Percentiles rank a stretch among this genome's conserved stretches.
Conservation (phyloP, 305 asterid genomes). For the Fraxinus greggii region DNA sequence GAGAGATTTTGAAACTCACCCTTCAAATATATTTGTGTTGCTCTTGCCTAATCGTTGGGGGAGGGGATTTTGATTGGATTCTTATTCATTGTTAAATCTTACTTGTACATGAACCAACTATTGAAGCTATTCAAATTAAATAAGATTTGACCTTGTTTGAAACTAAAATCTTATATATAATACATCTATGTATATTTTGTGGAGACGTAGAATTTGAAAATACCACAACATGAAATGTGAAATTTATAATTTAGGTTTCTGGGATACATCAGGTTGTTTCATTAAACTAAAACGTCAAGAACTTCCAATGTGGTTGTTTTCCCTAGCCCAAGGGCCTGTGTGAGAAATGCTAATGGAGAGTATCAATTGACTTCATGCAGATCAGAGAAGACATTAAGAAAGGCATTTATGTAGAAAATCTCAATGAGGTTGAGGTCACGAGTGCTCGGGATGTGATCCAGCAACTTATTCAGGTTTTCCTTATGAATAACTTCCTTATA, state of each 20-base stretch:
- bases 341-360: constrained; percentile 18
- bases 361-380: constrained; percentile 41
- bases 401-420: constrained; percentile 92
- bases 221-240: not conserved
- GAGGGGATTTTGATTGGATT: constrained; percentile 5
- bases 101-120: not conserved
- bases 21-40: not conserved
- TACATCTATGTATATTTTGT: not conserved
- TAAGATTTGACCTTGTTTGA: constrained; percentile 1
- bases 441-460: constrained; percentile 94
- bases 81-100: not conserved
- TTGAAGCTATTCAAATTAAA: not conserved
- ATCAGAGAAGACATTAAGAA: constrained; percentile 87
- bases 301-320: constrained; percentile 7
- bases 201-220: constrained; percentile 1
- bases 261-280: constrained; percentile 10
- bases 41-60: not conserved
- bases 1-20: not conserved
- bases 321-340: not conserved
- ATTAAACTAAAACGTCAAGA: constrained; percentile 15
- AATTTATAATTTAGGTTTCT: not conserved
- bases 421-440: constrained; percentile 77
- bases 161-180: not conserved
- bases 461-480: constrained; percentile 83
- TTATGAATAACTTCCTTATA: not conserved